A percentile compares a stretch with the other conserved stretches of the same genome.
phyloP scores from a whole-genome alignment of 2,329 filamentous ascomycete species.

The Epichloe baconii region DNA sequence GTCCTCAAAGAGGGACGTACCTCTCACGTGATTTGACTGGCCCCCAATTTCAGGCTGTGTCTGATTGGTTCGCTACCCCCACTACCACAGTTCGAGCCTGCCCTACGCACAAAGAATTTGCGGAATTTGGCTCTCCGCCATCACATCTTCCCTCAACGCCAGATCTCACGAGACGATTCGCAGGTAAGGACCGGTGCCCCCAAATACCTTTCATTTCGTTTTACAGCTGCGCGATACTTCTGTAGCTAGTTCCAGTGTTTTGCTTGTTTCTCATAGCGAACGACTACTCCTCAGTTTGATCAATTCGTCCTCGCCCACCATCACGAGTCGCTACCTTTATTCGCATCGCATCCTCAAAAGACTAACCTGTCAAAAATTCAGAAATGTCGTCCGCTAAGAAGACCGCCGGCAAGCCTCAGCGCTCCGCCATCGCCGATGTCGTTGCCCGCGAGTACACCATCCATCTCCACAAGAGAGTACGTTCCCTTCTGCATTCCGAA shows the following conservation, averaged over 20 bases:
- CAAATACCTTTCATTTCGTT: constrained; percentile 3
- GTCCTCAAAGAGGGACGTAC: constrained; percentile 3
- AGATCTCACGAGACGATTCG: constrained; percentile 27
- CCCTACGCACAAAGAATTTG: constrained; percentile 31
- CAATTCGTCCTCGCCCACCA: background rate
- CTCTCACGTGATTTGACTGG: constrained; percentile 14
- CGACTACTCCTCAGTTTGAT: background rate
- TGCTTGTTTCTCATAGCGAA: background rate
- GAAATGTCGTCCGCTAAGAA: constrained; percentile 31
- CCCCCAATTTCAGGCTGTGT: constrained; percentile 4
- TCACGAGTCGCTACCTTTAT: constrained; percentile 3
- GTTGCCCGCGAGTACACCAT: constrained; percentile 99
- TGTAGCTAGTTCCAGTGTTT: background rate
- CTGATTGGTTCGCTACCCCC: constrained; percentile 26
- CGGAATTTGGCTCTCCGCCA: constrained; percentile 24
- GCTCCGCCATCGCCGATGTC: constrained; percentile 97
- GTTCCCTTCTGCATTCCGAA: constrained; percentile 11
- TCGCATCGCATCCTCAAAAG: background rate
- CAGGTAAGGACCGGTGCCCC: constrained; percentile 24
- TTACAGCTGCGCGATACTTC: background rate
- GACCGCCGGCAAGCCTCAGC: constrained; percentile 35
- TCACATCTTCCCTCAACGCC: constrained; percentile 25
- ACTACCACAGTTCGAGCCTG: constrained; percentile 22
- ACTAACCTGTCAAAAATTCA: constrained; percentile 17
- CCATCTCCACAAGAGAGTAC: constrained; percentile 89